These are phyloP conservation scores for Pseudonectria foliicola DNA, from an alignment of 2,329 filamentous ascomycete genomes.

Conservation along the genomic window DNA sequence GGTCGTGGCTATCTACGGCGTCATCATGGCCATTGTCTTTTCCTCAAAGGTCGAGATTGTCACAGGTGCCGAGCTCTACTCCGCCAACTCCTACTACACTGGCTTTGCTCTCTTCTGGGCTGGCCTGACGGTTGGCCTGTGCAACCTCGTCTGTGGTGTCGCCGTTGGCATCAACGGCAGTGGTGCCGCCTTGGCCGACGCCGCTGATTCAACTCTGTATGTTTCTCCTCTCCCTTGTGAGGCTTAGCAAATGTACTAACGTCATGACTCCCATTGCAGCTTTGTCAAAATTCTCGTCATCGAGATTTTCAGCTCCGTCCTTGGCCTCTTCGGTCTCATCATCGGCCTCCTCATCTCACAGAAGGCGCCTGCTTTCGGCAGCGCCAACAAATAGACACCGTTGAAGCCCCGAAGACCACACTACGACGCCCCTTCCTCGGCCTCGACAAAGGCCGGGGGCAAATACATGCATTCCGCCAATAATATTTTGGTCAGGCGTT, in stretches of 20 bases:
- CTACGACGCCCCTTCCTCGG: slow-evolving; percentile 13
- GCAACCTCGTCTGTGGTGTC: slow-evolving; percentile 93
- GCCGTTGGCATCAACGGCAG: slow-evolving; percentile 97
- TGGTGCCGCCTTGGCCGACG: slow-evolving; percentile 91
- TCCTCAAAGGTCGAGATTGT: slow-evolving; percentile 75
- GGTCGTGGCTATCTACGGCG: slow-evolving; percentile 98
- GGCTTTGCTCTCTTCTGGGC: slow-evolving; percentile 96
- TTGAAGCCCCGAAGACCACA: slow-evolving; percentile 8
- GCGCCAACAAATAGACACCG: slow-evolving; percentile 18
- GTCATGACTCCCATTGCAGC: slow-evolving; percentile 38
- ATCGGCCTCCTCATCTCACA: slow-evolving; percentile 82
- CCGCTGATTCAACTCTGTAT: slow-evolving; percentile 82
- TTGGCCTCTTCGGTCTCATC: slow-evolving; percentile 94
- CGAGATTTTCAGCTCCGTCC: slow-evolving; percentile 97
- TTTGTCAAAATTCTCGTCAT: slow-evolving; percentile 99
- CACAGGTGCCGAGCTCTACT: slow-evolving; percentile 57
- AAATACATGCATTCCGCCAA: slow-evolving; percentile 30
- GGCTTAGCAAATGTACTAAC: background rate
- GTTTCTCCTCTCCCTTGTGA: slow-evolving; percentile 28
- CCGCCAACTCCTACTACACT: slow-evolving; percentile 80
- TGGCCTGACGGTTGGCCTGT: slow-evolving; percentile 87
- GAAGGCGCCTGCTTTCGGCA: slow-evolving; percentile 70
- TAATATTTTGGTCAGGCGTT: slow-evolving; percentile 34
- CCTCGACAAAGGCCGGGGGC: slow-evolving; percentile 17
- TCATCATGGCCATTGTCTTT: slow-evolving; percentile 99